phyloP scores from a whole-genome alignment of 306 rosid species.

The Phaseolus lunatus region DNA sequence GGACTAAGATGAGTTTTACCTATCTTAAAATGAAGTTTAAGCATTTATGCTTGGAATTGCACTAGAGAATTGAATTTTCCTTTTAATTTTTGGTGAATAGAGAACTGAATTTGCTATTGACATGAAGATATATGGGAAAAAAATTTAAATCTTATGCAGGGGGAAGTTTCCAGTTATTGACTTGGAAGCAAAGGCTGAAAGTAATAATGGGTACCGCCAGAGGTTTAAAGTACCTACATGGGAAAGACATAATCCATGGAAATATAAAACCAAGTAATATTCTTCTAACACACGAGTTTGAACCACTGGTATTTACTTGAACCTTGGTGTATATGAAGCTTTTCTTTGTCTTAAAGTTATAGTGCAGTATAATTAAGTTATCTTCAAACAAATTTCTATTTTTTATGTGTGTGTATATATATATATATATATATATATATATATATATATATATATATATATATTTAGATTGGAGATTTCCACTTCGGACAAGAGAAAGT shows the following conservation, averaged over 20 bases:
- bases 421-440: too few relatives aligned
- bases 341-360: conserved; percentile 20
- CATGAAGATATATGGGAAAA: background rate
- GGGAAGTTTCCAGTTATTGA: conserved; percentile 54
- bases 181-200: conserved; percentile 79
- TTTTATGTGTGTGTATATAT: background rate
- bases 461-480: conserved; percentile 57
- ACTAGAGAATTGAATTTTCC: conserved; percentile 14
- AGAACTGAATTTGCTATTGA: conserved; percentile 27
- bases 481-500: conserved; percentile 39
- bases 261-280: conserved; percentile 80
- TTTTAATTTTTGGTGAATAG: too few relatives aligned
- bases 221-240: conserved; percentile 74
- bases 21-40: conserved; percentile 14
- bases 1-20: conserved; percentile 32
- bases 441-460: background rate
- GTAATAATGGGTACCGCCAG: conserved; percentile 70
- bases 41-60: conserved; percentile 13
- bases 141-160: conserved; percentile 57
- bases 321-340: conserved; percentile 33
- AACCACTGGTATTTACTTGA: conserved; percentile 67
- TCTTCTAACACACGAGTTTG: conserved; percentile 75
- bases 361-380: conserved; percentile 1
- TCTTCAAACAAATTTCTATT: background rate
- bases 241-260: conserved; percentile 75